Evolutionary conservation across 139 green algal species (phyloP), one percentile per base, ranked within the genome.

Genomic region (Asterochloris erici): DNA sequence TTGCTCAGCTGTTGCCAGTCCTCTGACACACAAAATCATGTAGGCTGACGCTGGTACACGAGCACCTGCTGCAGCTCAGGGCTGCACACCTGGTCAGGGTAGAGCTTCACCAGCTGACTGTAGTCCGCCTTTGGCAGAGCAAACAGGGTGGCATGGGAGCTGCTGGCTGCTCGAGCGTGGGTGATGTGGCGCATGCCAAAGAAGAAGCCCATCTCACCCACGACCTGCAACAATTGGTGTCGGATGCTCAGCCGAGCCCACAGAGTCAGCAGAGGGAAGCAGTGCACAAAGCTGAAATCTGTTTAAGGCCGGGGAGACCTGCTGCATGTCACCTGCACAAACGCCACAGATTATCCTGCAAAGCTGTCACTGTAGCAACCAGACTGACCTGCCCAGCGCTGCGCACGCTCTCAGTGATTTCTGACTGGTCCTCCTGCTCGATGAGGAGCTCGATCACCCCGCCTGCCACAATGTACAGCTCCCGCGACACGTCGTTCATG

Each of bases 111-210:
- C 70, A 87, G 74, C 84, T 85, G 79, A 47, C 54, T 78, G 79
- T 79, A 84, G 69, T 84, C 79, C 16, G 79, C 70, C 79, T 84
- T 84, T 54, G 68, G 70, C 12, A 84, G 70, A 63, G 71, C 64
- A 73, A 87, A 84, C 12, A 87, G 62, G 28, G 54, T 84, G 21
- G 63, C 77, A 27, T n/a, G 66, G 14, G 15, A 29, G 24, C 61
- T 81, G 79, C 63, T 63, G 16, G 75, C 47, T 14, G 71, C 63
- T 24, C 68, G 70, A 62, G 84, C 84, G 69, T 84, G 82, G 14
- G 79, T 84, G 26, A 82, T 81, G 69, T 87, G 79, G 10, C 84
- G 79, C 79, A 87, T 84, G 62, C 79, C 73, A 84, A 84, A 84
- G 79, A 84, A 84, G 84, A 84, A 87, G 13, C 71, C 63, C 61